Conservation (phyloP, 1,284 basidiomycete species). For the Cutaneotrichosporon sp. region DNA sequence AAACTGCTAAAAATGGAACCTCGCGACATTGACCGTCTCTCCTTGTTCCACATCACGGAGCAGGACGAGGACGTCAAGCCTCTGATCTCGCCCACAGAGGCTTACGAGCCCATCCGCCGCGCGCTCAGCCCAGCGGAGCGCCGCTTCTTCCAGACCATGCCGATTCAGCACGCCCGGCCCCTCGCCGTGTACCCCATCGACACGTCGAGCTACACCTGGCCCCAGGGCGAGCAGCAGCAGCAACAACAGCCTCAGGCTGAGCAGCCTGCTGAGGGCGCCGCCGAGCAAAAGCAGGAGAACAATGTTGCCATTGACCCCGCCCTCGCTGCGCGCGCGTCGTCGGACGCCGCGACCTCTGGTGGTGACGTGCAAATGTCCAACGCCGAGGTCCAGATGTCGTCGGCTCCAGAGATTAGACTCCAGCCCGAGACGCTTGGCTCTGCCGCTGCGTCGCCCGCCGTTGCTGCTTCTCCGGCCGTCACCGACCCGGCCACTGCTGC, state of each 20-base stretch:
- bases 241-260: background rate
- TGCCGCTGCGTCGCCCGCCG: constrained; percentile 23
- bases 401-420: constrained; percentile 29
- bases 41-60: constrained; percentile 12
- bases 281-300: constrained; percentile 9
- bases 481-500: constrained; percentile 14
- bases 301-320: constrained; percentile 29
- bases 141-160: constrained; percentile 19
- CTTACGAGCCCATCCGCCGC: constrained; percentile 2
- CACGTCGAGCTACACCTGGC: constrained; percentile 4
- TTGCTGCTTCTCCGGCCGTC: constrained; percentile 21
- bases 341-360: constrained; percentile 7
- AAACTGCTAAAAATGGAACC: constrained; percentile 10
- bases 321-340: constrained; percentile 26
- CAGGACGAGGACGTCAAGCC: constrained; percentile 4
- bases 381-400: constrained; percentile 1
- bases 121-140: constrained; percentile 18
- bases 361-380: background rate
- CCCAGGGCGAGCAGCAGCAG: background rate
- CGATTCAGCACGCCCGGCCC: constrained; percentile 6
- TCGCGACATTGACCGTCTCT: constrained; percentile 13
- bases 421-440: constrained; percentile 33
- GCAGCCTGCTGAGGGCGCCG: background rate
- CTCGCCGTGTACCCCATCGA: constrained; percentile 27
- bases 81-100: background rate